phyloP scores from a whole-genome alignment of 129 eudicot species.

The Tagetes erecta region DNA sequence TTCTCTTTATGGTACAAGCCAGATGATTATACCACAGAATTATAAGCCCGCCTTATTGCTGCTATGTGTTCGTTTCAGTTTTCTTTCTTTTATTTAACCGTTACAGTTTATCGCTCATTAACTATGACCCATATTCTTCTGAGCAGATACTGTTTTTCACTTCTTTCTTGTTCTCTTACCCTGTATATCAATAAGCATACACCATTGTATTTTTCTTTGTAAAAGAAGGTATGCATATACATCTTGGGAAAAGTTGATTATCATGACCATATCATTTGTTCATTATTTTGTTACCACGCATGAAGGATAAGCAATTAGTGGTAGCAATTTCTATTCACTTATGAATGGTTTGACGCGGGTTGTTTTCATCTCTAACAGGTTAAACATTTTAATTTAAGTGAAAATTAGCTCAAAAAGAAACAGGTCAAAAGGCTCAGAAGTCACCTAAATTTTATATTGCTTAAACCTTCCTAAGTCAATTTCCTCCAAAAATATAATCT shows the following conservation, averaged over 20 bases:
- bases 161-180: slow-evolving; percentile 17
- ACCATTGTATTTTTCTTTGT: not conserved
- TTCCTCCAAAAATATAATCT: not conserved
- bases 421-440: not conserved
- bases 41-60: slow-evolving; percentile 32
- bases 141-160: slow-evolving; percentile 18
- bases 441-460: not conserved
- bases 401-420: not conserved
- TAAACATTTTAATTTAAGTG: not conserved
- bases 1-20: slow-evolving; percentile 95
- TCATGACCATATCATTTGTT: slow-evolving; percentile 18
- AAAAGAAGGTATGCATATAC: slow-evolving; percentile 3
- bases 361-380: not conserved
- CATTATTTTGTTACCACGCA: not conserved
- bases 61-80: slow-evolving; percentile 6
- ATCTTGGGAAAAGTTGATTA: slow-evolving; percentile 6
- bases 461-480: not conserved
- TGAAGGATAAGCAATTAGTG: not conserved
- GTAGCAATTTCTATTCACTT: not conserved
- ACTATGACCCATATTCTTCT: not conserved
- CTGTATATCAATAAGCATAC: slow-evolving; percentile 17
- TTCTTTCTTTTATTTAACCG: not conserved
- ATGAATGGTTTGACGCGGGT: not conserved
- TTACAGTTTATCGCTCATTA: slow-evolving; percentile 2
- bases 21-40: slow-evolving; percentile 64